A percentile compares a stretch with the other conserved stretches of the same genome.
These are phyloP conservation scores for Macrolepiota albuminosa DNA, from an alignment of 768 basidiomycete genomes.

Conservation along the genomic window DNA sequence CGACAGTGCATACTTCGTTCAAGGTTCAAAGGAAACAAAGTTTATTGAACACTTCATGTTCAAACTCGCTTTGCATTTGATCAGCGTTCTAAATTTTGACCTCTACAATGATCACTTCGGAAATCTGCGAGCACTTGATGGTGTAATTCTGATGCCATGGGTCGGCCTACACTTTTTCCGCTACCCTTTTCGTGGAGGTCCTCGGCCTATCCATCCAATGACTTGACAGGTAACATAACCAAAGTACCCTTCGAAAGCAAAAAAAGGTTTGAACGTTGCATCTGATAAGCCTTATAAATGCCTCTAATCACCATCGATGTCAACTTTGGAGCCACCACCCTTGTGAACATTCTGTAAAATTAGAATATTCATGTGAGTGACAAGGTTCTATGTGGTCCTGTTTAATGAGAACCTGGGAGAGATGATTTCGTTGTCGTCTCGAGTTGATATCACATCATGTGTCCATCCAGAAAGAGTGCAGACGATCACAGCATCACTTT, in stretches of 20 bases:
- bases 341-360: constrained; percentile 2
- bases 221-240: constrained; percentile 14
- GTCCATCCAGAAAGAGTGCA: background rate
- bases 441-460: background rate
- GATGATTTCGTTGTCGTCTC: background rate
- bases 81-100: background rate
- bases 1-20: background rate
- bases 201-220: background rate
- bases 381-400: background rate
- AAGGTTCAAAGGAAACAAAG: background rate
- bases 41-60: background rate
- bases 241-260: constrained; percentile 2
- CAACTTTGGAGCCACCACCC: background rate
- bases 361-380: constrained; percentile 5
- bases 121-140: background rate
- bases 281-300: constrained; percentile 1
- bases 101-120: background rate
- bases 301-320: constrained; percentile 1
- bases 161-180: background rate
- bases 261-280: background rate
- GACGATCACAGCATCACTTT: constrained; percentile 10
- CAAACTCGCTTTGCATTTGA: background rate
- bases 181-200: background rate
- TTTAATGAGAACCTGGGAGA: background rate
- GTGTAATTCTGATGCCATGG: background rate